Base-by-base conservation (phyloP, 2,329 filamentous ascomycete species). In the Monosporascus cannonballus region DNA sequence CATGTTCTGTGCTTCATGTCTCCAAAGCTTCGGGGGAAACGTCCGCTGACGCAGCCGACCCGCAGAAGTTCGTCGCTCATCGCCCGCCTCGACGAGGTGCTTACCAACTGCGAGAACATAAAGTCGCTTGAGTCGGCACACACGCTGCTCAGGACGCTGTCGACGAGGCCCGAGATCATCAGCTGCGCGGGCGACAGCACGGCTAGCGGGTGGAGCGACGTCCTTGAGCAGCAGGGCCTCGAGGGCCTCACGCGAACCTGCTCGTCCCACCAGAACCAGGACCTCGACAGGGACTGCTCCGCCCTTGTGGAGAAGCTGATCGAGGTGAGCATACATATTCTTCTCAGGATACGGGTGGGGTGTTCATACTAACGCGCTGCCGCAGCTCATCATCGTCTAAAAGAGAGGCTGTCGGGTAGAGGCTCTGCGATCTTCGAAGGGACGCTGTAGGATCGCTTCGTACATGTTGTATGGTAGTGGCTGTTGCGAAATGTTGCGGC, bases 101-200 rank as follows among this genome's bases (percentile, higher is more conserved):
- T 87, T 50, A 64, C 81, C n/a, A 80, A 84, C 59, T 83, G 82
- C 47, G 84, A 87, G 60, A 84, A 83, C 63, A 73, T 79, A 3
- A 68, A 71, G 2, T 83, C 83, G 1, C 69, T 87, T 6, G 77
- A 81, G 61, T 76, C 82, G 7, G 84, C 83, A 1, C 84, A 87
- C 57, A 70, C 71, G 27, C 69, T 88, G 42, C 71, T 87, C 44
- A 76, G 80, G 51, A 82, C 79, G 6, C 66, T 87, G 11, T 81
- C 80, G 22, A 76, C 76, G 2, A 79, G 79, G 51, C 69, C 72
- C 3, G 75, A 75, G 47, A 83, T 82, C 54, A 69, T 75, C 2
- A 69, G 70, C 8, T 73, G 75, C 18, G 74, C 77, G 47, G 76
- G 77, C 5, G 71, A 72, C 30, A 72, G 74, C 39, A 67, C 77